These are phyloP conservation scores for Heritiera littoralis DNA, from an alignment of 345 rosid genomes.

Conservation along the genomic window DNA sequence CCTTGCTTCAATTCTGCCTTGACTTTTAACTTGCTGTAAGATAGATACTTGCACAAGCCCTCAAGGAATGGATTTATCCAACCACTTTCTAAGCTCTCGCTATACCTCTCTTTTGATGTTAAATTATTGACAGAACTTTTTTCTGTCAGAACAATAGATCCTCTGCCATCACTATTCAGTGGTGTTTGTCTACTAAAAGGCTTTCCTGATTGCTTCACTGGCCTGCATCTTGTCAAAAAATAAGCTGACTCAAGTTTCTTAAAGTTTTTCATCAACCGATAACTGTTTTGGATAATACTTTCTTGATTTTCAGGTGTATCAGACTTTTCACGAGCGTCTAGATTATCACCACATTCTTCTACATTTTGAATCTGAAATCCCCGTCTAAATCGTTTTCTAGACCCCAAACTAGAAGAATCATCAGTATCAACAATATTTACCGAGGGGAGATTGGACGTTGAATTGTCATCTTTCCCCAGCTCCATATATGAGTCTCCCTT, in stretches of 20 bases:
- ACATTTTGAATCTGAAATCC: conserved; percentile 35
- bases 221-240: conserved; percentile 72
- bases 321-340: conserved; percentile 39
- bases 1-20: conserved; percentile 93
- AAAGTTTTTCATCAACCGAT: conserved; percentile 83
- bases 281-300: conserved; percentile 58
- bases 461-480: conserved; percentile 44
- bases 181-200: conserved; percentile 53
- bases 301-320: conserved; percentile 52
- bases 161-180: conserved; percentile 71
- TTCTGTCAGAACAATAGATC: conserved; percentile 67
- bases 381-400: conserved; percentile 68
- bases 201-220: conserved; percentile 52
- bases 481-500: conserved; percentile 44
- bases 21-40: conserved; percentile 77
- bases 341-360: conserved; percentile 53
- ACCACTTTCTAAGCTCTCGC: conserved; percentile 52
- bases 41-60: conserved; percentile 88
- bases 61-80: conserved; percentile 97
- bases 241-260: conserved; percentile 90
- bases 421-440: conserved; percentile 40
- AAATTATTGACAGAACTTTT: conserved; percentile 72
- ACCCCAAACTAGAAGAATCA: conserved; percentile 54
- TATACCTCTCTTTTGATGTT: conserved; percentile 45
- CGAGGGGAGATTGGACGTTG: conserved; percentile 46